Base-by-base conservation (phyloP, 1,284 basidiomycete genomes). In the Apiotrichum montevideense region DNA sequence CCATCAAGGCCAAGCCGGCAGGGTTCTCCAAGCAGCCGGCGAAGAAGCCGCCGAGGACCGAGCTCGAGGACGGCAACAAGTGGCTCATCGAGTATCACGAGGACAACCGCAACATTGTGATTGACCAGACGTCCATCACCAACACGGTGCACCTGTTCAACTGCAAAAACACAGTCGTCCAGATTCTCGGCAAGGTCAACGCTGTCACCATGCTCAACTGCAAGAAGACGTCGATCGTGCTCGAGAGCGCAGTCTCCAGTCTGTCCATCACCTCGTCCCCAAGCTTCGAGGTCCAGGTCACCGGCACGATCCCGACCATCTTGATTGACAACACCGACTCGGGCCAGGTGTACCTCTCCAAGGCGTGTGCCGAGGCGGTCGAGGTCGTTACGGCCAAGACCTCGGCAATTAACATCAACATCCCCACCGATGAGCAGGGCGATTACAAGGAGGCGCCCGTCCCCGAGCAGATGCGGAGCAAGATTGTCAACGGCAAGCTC, bases 301-400 rank as follows among this genome's bases (percentile, higher is more conserved):
- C 87, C 0, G 95, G 95, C 33, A 78, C 81, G 2, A 87, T 88
- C 34, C 95, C 95, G 2, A 98, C 92, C 56, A 85, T 99, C 62
- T 87, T 95, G 70, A 78, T 99, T 41, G 96, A 99, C 77, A 87
- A 87, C 35, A 95, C 90, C 41, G 96, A 98, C 76, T 90, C 89
- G 14, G 96, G 95, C 8, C 90, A 94, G 74, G 85, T 99, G 63
- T 99, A 91, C 78, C 83, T 99, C 37, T 93, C 90, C 46, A 88
- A 88, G 73, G 83, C 83, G 35, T 88, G 87, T 64, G 80, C 96
- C 54, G 76, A 79, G 47, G 61, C 61, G 9, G 82, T 85, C 3
- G 95, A 98, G 78, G 90, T 99, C 68, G 88, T 93, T 48, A 95
- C 94, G 1, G 87, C 91, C 57, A 98, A 98, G 79, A 96, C 92